Conservation (phyloP, 148 eudicot species). For the Silene uniflora region DNA sequence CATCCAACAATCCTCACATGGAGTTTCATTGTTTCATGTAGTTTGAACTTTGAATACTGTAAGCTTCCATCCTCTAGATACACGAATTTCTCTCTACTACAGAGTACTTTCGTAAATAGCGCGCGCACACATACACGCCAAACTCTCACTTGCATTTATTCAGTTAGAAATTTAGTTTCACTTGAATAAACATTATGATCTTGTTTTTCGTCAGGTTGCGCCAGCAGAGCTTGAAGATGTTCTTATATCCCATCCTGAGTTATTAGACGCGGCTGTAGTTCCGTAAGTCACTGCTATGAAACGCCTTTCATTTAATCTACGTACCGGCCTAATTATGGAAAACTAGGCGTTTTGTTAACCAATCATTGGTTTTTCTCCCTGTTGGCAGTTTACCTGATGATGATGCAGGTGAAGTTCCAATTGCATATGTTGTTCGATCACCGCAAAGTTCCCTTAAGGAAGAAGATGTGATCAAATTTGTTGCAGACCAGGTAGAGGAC, state of each 20-base stretch:
- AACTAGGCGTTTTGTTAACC: background rate
- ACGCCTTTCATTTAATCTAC: background rate
- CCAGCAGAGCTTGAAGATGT: constrained; percentile 91
- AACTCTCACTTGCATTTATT: background rate
- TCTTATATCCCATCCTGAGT: constrained; percentile 66
- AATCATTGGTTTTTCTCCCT: background rate
- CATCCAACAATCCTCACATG: too few relatives aligned
- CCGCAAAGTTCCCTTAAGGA: constrained; percentile 57
- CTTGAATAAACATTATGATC: background rate
- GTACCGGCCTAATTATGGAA: background rate
- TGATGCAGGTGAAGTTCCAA: constrained; percentile 85
- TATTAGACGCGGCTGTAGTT: constrained; percentile 71
- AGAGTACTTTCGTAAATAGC: too few relatives aligned
- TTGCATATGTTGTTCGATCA: constrained; percentile 71
- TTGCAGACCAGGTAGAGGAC: constrained; percentile 61
- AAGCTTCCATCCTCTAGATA: too few relatives aligned
- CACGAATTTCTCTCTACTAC: too few relatives aligned
- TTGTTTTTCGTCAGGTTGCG: constrained; percentile 46
- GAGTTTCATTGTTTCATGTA: too few relatives aligned
- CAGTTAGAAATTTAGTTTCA: background rate
- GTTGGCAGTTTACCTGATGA: constrained; percentile 59
- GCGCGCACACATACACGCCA: background rate
- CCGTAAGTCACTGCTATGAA: constrained; percentile 48
- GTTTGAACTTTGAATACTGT: too few relatives aligned
- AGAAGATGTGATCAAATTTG: constrained; percentile 54